Percentiles rank a stretch among this genome's conserved stretches.
These are phyloP conservation scores for Pleurostoma richardsiae DNA, from an alignment of 2,329 filamentous ascomycete genomes.

Conservation along the genomic window DNA sequence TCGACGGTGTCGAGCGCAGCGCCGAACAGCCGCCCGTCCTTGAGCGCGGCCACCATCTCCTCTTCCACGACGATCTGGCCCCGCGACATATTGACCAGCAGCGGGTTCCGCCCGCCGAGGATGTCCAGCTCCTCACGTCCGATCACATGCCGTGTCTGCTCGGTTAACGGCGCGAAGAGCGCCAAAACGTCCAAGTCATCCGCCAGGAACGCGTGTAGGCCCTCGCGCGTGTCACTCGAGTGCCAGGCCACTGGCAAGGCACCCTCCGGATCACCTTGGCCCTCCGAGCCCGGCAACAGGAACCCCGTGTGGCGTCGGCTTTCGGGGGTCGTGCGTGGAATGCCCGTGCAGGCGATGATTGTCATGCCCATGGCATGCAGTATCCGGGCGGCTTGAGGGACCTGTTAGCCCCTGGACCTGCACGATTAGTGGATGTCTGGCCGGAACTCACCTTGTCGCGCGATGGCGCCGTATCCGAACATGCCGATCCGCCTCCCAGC, in stretches of 20 bases:
- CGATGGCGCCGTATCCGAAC: constrained; percentile 4
- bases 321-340: not conserved
- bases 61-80: constrained; percentile 2
- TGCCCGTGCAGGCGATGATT: constrained; percentile 2
- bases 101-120: not conserved
- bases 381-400: not conserved
- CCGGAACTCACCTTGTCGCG: not conserved
- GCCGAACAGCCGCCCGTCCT: constrained; percentile 2
- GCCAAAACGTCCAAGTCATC: constrained; percentile 1
- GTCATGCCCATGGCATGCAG: constrained; percentile 3
- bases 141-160: not conserved
- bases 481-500: constrained; percentile 2
- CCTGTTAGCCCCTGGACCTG: no score
- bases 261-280: constrained; percentile 1
- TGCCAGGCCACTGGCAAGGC: constrained; percentile 2
- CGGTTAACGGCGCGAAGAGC: constrained; percentile 2
- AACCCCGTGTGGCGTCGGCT: not conserved
- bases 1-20: constrained; percentile 3
- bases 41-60: constrained; percentile 3
- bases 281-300: not conserved
- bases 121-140: constrained; percentile 1
- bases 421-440: no score
- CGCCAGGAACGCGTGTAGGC: constrained; percentile 1
- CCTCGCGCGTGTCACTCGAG: not conserved
- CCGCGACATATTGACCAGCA: constrained; percentile 3